phyloP scores from a whole-genome alignment of 1,284 basidiomycete species.

The Heterobasidion irregulare region DNA sequence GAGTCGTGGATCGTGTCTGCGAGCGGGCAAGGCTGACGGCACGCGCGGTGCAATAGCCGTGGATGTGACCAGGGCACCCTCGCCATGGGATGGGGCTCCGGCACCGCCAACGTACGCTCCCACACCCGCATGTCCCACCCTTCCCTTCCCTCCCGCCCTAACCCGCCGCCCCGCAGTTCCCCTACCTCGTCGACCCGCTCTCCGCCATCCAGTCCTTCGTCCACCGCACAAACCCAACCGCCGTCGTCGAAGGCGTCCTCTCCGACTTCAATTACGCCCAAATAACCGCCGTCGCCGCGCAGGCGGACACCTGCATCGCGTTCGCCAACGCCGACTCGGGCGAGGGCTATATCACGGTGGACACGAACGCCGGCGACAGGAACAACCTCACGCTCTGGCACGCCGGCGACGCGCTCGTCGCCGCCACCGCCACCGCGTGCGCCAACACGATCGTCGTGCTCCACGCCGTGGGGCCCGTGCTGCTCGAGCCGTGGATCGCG shows the following conservation, averaged over 20 bases:
- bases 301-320: constrained; percentile 21
- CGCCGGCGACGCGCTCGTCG: constrained; percentile 21
- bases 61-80: constrained; percentile 39
- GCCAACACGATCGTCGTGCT: constrained; percentile 47
- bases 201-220: constrained; percentile 10
- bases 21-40: neutral
- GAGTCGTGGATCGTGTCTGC: neutral
- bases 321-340: constrained; percentile 27
- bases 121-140: neutral
- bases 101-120: constrained; percentile 19
- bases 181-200: constrained; percentile 3
- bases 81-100: constrained; percentile 60
- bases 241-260: constrained; percentile 1
- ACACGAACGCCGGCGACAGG: constrained; percentile 36
- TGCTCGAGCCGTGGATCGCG: constrained; percentile 36
- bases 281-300: neutral
- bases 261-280: constrained; percentile 5
- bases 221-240: constrained; percentile 7
- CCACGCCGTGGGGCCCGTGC: constrained; percentile 37
- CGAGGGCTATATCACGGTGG: constrained; percentile 44
- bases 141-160: neutral
- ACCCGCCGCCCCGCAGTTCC: constrained; percentile 1
- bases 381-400: constrained; percentile 17
- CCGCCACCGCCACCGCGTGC: constrained; percentile 15
- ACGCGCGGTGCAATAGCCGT: constrained; percentile 11